A percentile compares a stretch with the other conserved stretches of the same genome.
phyloP scores from a whole-genome alignment of 371 early-diverging fungal genomes.

The Mucor lusitanicus region DNA sequence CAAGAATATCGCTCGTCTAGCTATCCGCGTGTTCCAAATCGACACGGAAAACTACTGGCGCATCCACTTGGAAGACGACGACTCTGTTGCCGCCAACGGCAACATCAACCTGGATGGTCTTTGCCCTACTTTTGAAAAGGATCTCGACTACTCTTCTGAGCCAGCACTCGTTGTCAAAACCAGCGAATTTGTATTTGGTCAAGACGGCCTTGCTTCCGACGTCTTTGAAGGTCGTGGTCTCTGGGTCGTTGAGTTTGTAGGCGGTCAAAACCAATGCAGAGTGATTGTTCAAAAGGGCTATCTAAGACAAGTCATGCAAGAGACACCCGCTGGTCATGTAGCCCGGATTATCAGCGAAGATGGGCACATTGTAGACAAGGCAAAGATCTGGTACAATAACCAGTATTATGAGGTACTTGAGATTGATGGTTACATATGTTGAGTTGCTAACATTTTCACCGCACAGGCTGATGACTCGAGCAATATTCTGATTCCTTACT shows the following conservation, averaged over 20 bases:
- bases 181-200: constrained; percentile 24
- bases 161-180: constrained; percentile 18
- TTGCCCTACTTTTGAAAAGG: constrained; percentile 42
- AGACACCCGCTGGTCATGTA: constrained; percentile 53
- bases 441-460: neutral
- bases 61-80: constrained; percentile 4
- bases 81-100: constrained; percentile 1
- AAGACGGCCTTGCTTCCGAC: constrained; percentile 23
- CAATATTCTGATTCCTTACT: constrained; percentile 52
- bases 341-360: constrained; percentile 51
- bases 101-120: constrained; percentile 41
- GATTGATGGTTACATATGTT: too few relatives aligned
- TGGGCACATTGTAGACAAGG: constrained; percentile 22
- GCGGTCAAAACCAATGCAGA: constrained; percentile 40
- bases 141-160: constrained; percentile 20
- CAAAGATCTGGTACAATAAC: constrained; percentile 46
- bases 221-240: constrained; percentile 43
- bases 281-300: constrained; percentile 55
- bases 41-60: constrained; percentile 45
- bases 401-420: constrained; percentile 52
- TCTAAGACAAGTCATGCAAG: constrained; percentile 46
- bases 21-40: constrained; percentile 44
- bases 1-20: constrained; percentile 39
- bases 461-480: constrained; percentile 43
- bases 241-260: constrained; percentile 52